These are phyloP conservation scores for Bruguiera parviflora DNA, from an alignment of 345 rosid species.

Conservation along the genomic window DNA sequence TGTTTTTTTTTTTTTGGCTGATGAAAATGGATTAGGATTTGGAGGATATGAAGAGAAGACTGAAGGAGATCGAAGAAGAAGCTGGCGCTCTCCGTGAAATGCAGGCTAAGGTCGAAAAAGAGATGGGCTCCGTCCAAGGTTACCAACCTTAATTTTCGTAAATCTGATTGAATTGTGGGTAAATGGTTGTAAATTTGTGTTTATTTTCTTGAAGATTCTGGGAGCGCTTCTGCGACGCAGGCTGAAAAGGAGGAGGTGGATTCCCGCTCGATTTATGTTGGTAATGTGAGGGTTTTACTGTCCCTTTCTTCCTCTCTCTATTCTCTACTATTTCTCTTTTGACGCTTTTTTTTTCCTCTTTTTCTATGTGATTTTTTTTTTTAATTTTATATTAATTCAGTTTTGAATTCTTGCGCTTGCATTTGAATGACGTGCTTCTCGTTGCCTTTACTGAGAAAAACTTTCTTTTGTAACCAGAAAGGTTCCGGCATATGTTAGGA, in stretches of 20 bases:
- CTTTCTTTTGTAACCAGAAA: neutral
- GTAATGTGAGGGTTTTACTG: slow-evolving; percentile 73
- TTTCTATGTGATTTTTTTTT: neutral
- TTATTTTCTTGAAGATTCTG: slow-evolving; percentile 50
- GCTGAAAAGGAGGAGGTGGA: slow-evolving; percentile 99
- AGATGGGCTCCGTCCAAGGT: slow-evolving; percentile 98
- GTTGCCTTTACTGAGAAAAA: too few species aligned
- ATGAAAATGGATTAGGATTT: slow-evolving; percentile 48
- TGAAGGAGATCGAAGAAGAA: slow-evolving; percentile 96
- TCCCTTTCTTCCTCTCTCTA: slow-evolving; percentile 7
- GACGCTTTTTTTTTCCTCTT: neutral
- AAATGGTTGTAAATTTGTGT: neutral
- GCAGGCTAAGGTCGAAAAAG: slow-evolving; percentile 99
- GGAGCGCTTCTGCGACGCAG: slow-evolving; percentile 55
- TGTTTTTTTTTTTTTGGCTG: neutral
- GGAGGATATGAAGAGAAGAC: slow-evolving; percentile 96
- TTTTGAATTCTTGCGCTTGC: too few species aligned
- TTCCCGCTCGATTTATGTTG: slow-evolving; percentile 90
- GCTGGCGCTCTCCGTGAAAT: slow-evolving; percentile 97
- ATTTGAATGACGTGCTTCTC: too few species aligned
- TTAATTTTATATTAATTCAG: neutral
- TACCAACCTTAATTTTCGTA: neutral
- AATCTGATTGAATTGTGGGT: neutral
- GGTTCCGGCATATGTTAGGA: neutral
- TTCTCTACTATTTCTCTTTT: neutral